Conservation (phyloP, 2,329 filamentous ascomycete genomes). For the Aspergillus novoparasiticus region DNA sequence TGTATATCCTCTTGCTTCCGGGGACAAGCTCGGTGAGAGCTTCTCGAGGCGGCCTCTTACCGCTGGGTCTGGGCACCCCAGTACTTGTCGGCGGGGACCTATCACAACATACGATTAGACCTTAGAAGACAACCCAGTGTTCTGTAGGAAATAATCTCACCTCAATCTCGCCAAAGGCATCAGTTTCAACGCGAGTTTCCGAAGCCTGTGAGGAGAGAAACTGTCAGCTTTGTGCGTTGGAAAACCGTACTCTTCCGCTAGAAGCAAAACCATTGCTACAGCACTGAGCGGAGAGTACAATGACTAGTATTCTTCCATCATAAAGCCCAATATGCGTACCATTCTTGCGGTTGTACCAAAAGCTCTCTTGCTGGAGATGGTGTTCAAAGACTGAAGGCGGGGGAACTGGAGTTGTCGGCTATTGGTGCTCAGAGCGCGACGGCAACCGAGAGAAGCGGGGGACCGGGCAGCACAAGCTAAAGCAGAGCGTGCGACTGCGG, state of each 20-base stretch:
- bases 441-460: slow-evolving; percentile 30
- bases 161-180: slow-evolving; percentile 96
- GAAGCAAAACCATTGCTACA: neutral
- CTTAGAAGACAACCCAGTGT: neutral
- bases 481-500: slow-evolving; percentile 35
- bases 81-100: slow-evolving; percentile 87
- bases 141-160: slow-evolving; percentile 31
- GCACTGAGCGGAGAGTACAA: neutral
- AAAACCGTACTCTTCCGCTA: neutral
- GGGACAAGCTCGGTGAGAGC: neutral
- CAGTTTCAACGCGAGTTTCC: slow-evolving; percentile 79
- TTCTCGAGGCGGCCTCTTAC: slow-evolving; percentile 33
- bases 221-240: slow-evolving; percentile 12
- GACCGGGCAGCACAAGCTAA: slow-evolving; percentile 32
- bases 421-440: slow-evolving; percentile 35
- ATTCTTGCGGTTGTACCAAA: slow-evolving; percentile 43
- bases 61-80: slow-evolving; percentile 98
- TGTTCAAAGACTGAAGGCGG: slow-evolving; percentile 39
- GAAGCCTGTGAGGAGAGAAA: slow-evolving; percentile 33
- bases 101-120: slow-evolving; percentile 18
- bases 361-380: slow-evolving; percentile 35
- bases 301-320: neutral
- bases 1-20: neutral
- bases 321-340: slow-evolving; percentile 28
- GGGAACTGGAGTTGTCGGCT: slow-evolving; percentile 35